A percentile compares a stretch with the other conserved stretches of the same genome.
phyloP scores from a whole-genome alignment of 1,139 yeast species.

The Trichomonascaceae sp. region DNA sequence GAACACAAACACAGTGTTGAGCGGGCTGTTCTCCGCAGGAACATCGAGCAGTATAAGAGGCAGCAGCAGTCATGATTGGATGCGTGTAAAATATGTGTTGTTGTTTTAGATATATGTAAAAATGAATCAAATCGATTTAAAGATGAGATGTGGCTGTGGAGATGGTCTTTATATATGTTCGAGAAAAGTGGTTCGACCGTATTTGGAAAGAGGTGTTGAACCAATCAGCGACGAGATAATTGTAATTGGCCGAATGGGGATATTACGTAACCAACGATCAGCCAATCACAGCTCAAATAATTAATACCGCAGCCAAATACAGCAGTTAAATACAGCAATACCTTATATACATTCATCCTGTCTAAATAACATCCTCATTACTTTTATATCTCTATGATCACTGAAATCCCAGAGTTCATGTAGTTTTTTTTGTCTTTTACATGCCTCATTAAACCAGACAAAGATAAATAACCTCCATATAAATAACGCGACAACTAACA shows the following conservation, averaged over 20 bases:
- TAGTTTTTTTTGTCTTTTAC: background rate
- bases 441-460: background rate
- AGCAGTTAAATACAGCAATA: no score
- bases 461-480: background rate
- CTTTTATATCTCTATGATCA: background rate
- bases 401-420: background rate
- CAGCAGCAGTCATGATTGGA: background rate
- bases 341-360: background rate
- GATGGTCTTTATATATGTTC: background rate
- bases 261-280: background rate
- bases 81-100: no score
- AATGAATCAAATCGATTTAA: no score
- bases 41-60: constrained; percentile 29
- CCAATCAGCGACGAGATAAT: background rate
- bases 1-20: constrained; percentile 34
- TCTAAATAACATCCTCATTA: background rate
- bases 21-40: constrained; percentile 40
- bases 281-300: background rate
- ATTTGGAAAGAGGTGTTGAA: background rate
- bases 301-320: no score
- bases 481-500: background rate
- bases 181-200: background rate
- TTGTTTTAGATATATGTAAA: background rate
- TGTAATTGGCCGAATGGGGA: background rate
- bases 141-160: background rate